Evolutionary conservation across 179 eudicot species (phyloP).

Genomic region (Dionaea muscipula): DNA sequence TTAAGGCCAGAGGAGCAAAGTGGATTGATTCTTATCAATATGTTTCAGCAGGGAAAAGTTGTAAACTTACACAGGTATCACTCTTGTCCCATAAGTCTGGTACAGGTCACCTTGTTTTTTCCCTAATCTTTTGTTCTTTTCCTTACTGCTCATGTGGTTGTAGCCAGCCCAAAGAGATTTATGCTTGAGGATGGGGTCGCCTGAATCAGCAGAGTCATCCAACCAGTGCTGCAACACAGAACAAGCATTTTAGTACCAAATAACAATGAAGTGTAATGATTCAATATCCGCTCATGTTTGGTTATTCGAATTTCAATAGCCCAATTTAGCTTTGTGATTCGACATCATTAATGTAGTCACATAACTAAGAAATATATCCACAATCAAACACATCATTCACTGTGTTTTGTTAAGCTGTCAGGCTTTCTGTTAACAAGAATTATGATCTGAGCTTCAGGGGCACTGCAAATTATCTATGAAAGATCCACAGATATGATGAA

Average conservation of each 20-base stretch:
- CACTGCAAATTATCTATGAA: neutral
- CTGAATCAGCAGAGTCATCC: slow-evolving; percentile 56
- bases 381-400: too few species aligned
- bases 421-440: too few species aligned
- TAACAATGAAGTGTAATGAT: neutral
- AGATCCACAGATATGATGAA: neutral
- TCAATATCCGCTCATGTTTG: neutral
- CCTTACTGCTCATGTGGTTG: slow-evolving; percentile 32
- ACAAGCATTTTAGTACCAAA: slow-evolving; percentile 3
- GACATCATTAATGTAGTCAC: too few species aligned
- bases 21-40: too few species aligned
- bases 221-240: slow-evolving; percentile 50
- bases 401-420: too few species aligned
- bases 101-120: slow-evolving; percentile 66
- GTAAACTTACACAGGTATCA: slow-evolving; percentile 77
- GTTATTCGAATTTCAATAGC: neutral
- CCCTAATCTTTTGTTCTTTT: slow-evolving; percentile 36
- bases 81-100: slow-evolving; percentile 91
- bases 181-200: slow-evolving; percentile 83
- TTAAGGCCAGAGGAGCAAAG: too few species aligned
- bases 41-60: neutral
- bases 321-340: too few species aligned
- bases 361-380: too few species aligned
- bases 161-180: slow-evolving; percentile 79
- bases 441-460: too few species aligned